phyloP scores from a whole-genome alignment of 495 filamentous ascomycete species.

The Terfezia claveryi region DNA sequence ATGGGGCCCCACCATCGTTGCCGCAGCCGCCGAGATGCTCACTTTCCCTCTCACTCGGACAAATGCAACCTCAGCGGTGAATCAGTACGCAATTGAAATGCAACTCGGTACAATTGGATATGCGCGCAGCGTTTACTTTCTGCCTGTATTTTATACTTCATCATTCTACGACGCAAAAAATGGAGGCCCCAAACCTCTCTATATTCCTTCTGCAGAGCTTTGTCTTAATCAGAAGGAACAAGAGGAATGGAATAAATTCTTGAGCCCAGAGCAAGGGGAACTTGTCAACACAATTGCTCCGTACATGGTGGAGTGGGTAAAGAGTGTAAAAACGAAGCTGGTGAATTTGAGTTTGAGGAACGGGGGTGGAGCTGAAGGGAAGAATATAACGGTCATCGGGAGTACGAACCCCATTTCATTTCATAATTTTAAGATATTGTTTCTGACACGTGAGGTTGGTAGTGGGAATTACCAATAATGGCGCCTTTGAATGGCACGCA shows the following conservation, averaged over 20 bases:
- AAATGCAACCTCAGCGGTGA: neutral
- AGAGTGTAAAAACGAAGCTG: slow-evolving; percentile 6
- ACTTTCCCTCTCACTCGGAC: neutral
- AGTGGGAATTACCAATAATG: slow-evolving; percentile 8
- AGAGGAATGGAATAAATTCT: neutral
- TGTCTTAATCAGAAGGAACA: neutral
- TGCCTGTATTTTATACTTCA: neutral
- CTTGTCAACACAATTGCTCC: neutral
- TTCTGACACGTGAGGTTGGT: neutral
- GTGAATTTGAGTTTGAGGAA: slow-evolving; percentile 14
- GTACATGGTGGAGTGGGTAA: slow-evolving; percentile 1
- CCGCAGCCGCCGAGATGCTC: neutral
- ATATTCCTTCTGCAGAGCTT: neutral
- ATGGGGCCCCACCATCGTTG: no score
- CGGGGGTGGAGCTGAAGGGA: slow-evolving; percentile 4
- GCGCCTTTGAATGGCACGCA: slow-evolving; percentile 15
- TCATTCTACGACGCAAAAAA: neutral
- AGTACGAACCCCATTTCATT: slow-evolving; percentile 4
- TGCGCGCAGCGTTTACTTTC: neutral
- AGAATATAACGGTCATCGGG: slow-evolving; percentile 12
- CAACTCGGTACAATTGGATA: neutral
- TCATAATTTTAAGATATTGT: neutral
- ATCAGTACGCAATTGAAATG: neutral
- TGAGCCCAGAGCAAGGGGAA: neutral
- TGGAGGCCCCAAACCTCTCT: neutral